Base-by-base conservation (phyloP, 371 early-diverging fungal species). In the Apophysomyces variabilis region DNA sequence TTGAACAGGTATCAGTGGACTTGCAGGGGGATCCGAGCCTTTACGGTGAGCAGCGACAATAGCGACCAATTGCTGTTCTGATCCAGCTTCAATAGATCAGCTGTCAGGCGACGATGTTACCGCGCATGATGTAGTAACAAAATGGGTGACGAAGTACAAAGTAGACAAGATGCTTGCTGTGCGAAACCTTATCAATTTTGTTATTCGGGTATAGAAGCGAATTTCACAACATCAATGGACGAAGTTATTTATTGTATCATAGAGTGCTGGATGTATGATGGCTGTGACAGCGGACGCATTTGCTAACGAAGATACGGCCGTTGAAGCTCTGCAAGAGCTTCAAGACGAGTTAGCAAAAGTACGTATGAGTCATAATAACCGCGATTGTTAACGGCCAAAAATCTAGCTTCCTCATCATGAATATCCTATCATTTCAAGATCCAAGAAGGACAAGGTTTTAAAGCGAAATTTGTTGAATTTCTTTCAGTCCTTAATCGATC, bases 381-480 rank as follows among this genome's bases (percentile, higher is more conserved):
- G 9, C 54, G 35, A 12, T 46, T 56, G 1, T 38, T 16, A 35
- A 14, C 58, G 8, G 44, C 9, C 38, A 11, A 21, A 13, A 37
- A 16, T 13, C 5, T 71, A 89, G 81, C 77, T 75, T 58, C 84
- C 85, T 3, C 65, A 75, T 54, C 83, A 81, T 39, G 92, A 91
- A 58, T 91, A 89, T 66, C 85, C 90, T 14, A 80, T 91, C 57
- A 76, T 86, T 46, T 87, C 89, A 2, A 86, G 79, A 64, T 66
- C 84, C 35, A 89, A 87, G 62, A 81, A 81, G 21, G 80, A 79
- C 67, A 90, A 85, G 60, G 71, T 78, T 36, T 78, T 91, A 37
- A 85, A 81, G 21, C 77, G 78, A 36, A 85, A 85, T 57, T 72
- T 88, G 7, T 47, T 92, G 57, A 69, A 80, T 43, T 92, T 92